Evolutionary conservation across 1,139 yeast species (phyloP).

Genomic region (Saccharomyces hybrid): DNA sequence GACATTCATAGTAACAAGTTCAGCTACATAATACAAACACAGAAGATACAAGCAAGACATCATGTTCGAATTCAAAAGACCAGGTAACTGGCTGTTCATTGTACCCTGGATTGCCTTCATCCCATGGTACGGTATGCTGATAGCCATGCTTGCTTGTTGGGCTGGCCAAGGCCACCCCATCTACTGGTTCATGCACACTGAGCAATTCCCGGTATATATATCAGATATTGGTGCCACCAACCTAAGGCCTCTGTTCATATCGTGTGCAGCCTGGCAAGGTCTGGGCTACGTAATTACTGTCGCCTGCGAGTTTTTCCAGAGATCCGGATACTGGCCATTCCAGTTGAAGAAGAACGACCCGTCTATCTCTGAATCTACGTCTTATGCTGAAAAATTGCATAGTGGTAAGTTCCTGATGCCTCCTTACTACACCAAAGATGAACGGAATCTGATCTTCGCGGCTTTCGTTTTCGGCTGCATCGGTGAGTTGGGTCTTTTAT

Average conservation of each 20-base stretch:
- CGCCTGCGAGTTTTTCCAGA: slow-evolving; percentile 31
- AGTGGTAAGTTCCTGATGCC: slow-evolving; percentile 26
- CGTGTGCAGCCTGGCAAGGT: slow-evolving; percentile 76
- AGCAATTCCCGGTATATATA: slow-evolving; percentile 58
- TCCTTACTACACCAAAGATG: slow-evolving; percentile 34
- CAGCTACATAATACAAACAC: background rate
- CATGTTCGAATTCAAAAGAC: slow-evolving; percentile 13
- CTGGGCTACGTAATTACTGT: slow-evolving; percentile 61
- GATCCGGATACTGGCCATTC: slow-evolving; percentile 12
- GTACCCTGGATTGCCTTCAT: slow-evolving; percentile 51
- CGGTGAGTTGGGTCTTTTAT: slow-evolving; percentile 71
- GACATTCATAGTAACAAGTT: background rate
- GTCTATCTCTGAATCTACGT: background rate
- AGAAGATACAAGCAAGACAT: background rate
- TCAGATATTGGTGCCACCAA: slow-evolving; percentile 84
- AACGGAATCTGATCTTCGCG: slow-evolving; percentile 33
- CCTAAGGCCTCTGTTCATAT: slow-evolving; percentile 72
- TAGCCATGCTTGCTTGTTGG: slow-evolving; percentile 66
- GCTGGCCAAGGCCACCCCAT: slow-evolving; percentile 70
- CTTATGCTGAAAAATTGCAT: slow-evolving; percentile 13
- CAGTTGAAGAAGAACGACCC: slow-evolving; percentile 8
- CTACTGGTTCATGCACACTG: slow-evolving; percentile 47
- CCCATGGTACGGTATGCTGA: slow-evolving; percentile 75
- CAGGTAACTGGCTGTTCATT: slow-evolving; percentile 35
- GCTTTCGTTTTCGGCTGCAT: slow-evolving; percentile 39